Evolutionary conservation across 2,329 filamentous ascomycete species (phyloP).

Genomic region (Pseudocercospora eumusae): DNA sequence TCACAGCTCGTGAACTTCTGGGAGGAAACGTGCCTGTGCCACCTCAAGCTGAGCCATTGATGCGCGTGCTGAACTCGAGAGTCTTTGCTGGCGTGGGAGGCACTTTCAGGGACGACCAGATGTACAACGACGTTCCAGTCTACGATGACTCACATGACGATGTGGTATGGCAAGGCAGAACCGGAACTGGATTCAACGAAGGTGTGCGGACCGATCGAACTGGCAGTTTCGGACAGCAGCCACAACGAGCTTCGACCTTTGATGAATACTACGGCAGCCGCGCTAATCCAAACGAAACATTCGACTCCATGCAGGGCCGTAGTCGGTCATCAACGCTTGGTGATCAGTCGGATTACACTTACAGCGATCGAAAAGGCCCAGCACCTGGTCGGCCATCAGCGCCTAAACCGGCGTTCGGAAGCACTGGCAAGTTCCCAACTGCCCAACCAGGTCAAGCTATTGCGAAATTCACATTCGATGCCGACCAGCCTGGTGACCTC

Average conservation of each 20-base stretch:
- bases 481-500: slow-evolving; percentile 87
- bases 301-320: slow-evolving; percentile 44
- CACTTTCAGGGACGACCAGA: slow-evolving; percentile 57
- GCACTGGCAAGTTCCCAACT: slow-evolving; percentile 64
- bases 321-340: slow-evolving; percentile 43
- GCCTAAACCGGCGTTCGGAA: slow-evolving; percentile 81
- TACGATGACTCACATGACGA: slow-evolving; percentile 84
- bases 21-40: slow-evolving; percentile 76
- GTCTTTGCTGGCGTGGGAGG: slow-evolving; percentile 70
- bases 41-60: slow-evolving; percentile 77
- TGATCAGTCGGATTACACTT: slow-evolving; percentile 54
- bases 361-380: slow-evolving; percentile 52
- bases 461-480: slow-evolving; percentile 90
- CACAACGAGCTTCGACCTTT: slow-evolving; percentile 69
- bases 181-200: slow-evolving; percentile 70
- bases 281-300: slow-evolving; percentile 54
- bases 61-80: slow-evolving; percentile 80
- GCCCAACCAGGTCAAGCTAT: slow-evolving; percentile 73
- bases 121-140: slow-evolving; percentile 92
- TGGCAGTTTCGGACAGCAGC: slow-evolving; percentile 46
- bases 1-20: slow-evolving; percentile 80
- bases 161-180: slow-evolving; percentile 77
- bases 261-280: slow-evolving; percentile 72
- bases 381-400: slow-evolving; percentile 79
- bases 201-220: slow-evolving; percentile 57